phyloP scores from a whole-genome alignment of 2,329 filamentous ascomycete genomes.

The Tolypocladium guangdongense region DNA sequence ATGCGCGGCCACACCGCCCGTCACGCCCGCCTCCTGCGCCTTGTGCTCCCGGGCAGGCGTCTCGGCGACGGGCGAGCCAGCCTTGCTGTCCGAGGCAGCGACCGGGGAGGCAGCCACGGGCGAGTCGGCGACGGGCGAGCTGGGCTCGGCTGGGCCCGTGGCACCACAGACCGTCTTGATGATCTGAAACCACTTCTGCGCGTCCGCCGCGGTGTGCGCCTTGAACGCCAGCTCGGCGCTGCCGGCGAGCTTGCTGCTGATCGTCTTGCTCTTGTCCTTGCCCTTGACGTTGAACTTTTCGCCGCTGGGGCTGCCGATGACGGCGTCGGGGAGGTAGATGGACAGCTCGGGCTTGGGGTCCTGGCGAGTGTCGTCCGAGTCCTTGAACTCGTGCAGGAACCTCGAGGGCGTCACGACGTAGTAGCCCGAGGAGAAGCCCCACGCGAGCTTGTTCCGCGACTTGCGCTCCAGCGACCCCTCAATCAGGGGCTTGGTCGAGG shows the following conservation, averaged over 20 bases:
- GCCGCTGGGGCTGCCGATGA: constrained; percentile 59
- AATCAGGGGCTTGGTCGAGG: constrained; percentile 68
- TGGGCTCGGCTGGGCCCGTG: constrained; percentile 25
- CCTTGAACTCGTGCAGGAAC: constrained; percentile 94
- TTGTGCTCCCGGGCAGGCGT: constrained; percentile 4
- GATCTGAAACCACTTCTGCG: constrained; percentile 73
- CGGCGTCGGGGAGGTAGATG: constrained; percentile 84
- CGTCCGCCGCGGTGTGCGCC: constrained; percentile 69
- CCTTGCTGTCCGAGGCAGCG: constrained; percentile 1
- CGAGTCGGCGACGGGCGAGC: constrained; percentile 13
- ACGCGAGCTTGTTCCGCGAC: constrained; percentile 69
- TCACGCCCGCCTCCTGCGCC: constrained; percentile 32
- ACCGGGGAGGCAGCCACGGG: constrained; percentile 3
- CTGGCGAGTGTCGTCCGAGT: constrained; percentile 60
- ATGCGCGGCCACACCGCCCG: constrained; percentile 12
- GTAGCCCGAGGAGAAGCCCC: constrained; percentile 70
- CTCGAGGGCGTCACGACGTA: constrained; percentile 84
- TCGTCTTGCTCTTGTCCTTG: constrained; percentile 74
- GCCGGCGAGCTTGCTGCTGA: constrained; percentile 73
- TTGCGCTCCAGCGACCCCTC: constrained; percentile 87
- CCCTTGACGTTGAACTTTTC: constrained; percentile 92
- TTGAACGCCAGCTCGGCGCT: constrained; percentile 77
- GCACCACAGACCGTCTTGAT: constrained; percentile 52
- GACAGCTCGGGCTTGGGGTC: constrained; percentile 79
- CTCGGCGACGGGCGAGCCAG: constrained; percentile 2